phyloP scores from a whole-genome alignment of 2,329 filamentous ascomycete species.

The Cladosporium sp. region DNA sequence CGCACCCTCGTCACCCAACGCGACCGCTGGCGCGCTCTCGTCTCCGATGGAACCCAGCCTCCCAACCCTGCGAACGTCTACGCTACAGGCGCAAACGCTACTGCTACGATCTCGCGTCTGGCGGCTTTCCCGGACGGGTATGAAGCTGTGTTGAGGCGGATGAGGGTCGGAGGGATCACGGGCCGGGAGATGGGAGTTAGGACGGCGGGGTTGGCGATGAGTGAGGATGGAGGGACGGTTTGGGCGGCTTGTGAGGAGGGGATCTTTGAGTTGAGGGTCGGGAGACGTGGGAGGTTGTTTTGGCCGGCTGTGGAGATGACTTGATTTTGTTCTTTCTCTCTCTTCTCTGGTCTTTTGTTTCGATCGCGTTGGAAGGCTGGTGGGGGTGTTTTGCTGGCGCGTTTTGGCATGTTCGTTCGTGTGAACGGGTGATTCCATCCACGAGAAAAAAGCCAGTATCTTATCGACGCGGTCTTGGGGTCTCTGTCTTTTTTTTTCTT shows the following conservation, averaged over 20 bases:
- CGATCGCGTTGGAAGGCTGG: too few relatives aligned
- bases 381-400: too few relatives aligned
- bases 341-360: too few relatives aligned
- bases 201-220: slow-evolving; percentile 47
- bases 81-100: slow-evolving; percentile 9
- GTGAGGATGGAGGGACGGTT: slow-evolving; percentile 43
- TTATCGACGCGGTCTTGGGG: too few relatives aligned
- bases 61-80: slow-evolving; percentile 13
- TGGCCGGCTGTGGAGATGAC: slow-evolving; percentile 6
- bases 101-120: slow-evolving; percentile 6
- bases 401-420: too few relatives aligned
- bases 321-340: too few relatives aligned
- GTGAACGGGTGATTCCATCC: too few relatives aligned
- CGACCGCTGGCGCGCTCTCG: slow-evolving; percentile 20
- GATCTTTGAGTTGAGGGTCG: slow-evolving; percentile 69
- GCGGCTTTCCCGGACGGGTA: slow-evolving; percentile 23
- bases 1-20: slow-evolving; percentile 20
- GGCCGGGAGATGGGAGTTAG: slow-evolving; percentile 35
- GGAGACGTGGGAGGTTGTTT: slow-evolving; percentile 44
- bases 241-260: slow-evolving; percentile 59
- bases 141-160: slow-evolving; percentile 20
- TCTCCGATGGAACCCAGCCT: slow-evolving; percentile 10
- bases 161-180: slow-evolving; percentile 12
- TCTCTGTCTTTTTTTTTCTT: too few relatives aligned
- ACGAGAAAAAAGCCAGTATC: too few relatives aligned